A percentile compares a stretch with the other conserved stretches of the same genome.
Conservation (phyloP, 768 basidiomycete species). For the Tricholoma terreum region DNA sequence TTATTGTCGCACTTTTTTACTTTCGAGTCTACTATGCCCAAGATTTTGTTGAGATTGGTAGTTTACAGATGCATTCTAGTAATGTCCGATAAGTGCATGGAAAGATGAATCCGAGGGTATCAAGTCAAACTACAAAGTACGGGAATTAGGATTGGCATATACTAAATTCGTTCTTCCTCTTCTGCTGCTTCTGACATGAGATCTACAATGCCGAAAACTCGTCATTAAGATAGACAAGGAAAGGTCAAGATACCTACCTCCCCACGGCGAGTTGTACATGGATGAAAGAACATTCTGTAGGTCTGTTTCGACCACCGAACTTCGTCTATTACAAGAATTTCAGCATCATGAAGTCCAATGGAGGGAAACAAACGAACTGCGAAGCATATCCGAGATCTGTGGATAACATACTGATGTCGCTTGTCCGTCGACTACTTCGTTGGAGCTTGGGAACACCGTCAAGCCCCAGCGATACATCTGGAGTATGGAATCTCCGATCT, state of each 20-base stretch:
- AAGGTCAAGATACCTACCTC: constrained; percentile 44
- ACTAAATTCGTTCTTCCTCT: constrained; percentile 35
- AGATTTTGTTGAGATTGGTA: constrained; percentile 1
- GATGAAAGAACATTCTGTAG: constrained; percentile 51
- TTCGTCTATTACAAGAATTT: constrained; percentile 27
- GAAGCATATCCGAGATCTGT: constrained; percentile 46
- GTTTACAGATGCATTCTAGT: constrained; percentile 19
- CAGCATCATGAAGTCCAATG: background rate
- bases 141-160: constrained; percentile 2
- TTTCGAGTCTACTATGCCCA: background rate
- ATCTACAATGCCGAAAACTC: constrained; percentile 22
- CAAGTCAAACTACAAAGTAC: too few species aligned
- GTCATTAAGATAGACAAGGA: background rate
- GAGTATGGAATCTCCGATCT: constrained; percentile 33
- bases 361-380: constrained; percentile 32
- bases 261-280: constrained; percentile 69
- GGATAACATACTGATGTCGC: constrained; percentile 60
- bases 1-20: background rate
- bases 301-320: constrained; percentile 41
- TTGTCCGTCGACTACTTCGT: constrained; percentile 49
- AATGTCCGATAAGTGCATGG: constrained; percentile 7
- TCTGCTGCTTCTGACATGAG: constrained; percentile 47
- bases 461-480: constrained; percentile 45
- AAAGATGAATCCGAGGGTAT: constrained; percentile 7
- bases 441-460: constrained; percentile 50